A percentile compares a stretch with the other conserved stretches of the same genome.
Evolutionary conservation across 2,329 filamentous ascomycete species (phyloP).

Genomic region (Aspergillus bombycis): DNA sequence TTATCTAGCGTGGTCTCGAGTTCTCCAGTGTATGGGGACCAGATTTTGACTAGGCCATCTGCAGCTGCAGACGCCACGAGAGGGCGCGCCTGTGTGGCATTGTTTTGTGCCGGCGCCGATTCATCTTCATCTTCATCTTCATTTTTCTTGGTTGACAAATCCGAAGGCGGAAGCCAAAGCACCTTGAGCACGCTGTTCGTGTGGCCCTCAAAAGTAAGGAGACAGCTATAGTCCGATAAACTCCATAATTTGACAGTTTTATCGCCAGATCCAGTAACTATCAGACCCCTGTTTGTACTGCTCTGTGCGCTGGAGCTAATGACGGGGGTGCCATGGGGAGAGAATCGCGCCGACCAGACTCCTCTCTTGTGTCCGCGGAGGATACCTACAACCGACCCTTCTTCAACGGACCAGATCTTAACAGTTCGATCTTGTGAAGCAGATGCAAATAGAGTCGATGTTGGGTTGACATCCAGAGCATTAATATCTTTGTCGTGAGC

Average conservation of each 20-base stretch:
- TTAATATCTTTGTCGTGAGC: conserved; percentile 99
- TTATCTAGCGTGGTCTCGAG: conserved; percentile 90
- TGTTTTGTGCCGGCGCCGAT: conserved; percentile 30
- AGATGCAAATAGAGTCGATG: conserved; percentile 82
- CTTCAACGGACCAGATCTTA: conserved; percentile 91
- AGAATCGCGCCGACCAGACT: conserved; percentile 94
- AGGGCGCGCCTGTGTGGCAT: conserved; percentile 38
- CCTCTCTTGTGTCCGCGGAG: conserved; percentile 90
- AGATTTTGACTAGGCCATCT: conserved; percentile 94
- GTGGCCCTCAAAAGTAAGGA: conserved; percentile 94
- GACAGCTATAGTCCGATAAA: conserved; percentile 85
- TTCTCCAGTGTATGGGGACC: conserved; percentile 86
- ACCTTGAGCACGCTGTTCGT: conserved; percentile 95
- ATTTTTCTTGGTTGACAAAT: conserved; percentile 39
- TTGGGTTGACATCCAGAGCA: conserved; percentile 78
- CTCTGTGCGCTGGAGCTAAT: conserved; percentile 72
- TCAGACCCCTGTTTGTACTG: conserved; percentile 73
- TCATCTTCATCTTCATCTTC: conserved; percentile 38
- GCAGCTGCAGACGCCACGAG: conserved; percentile 80
- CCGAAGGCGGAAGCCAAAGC: conserved; percentile 71
- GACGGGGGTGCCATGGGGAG: conserved; percentile 76
- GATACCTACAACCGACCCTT: conserved; percentile 88
- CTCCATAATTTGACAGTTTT: conserved; percentile 97
- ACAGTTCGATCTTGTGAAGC: conserved; percentile 96
- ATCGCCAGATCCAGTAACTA: conserved; percentile 91